These are phyloP conservation scores for Fusarium bactridioides DNA, from an alignment of 2,329 filamentous ascomycete genomes.

Conservation along the genomic window DNA sequence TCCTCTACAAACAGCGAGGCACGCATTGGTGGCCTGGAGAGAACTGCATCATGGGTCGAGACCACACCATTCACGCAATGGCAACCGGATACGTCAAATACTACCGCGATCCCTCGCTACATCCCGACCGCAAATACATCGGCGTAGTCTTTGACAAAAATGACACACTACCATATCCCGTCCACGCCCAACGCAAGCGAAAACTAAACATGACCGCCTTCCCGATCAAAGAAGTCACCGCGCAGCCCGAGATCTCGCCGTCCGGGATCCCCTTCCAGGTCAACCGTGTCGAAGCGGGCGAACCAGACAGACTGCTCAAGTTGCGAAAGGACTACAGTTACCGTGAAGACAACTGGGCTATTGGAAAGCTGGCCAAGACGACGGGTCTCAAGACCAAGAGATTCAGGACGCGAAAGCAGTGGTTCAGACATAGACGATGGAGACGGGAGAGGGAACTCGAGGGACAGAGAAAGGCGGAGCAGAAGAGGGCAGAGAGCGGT, in stretches of 20 bases:
- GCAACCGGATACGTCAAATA: conserved; percentile 93
- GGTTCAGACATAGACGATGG: conserved; percentile 55
- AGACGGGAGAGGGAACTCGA: conserved; percentile 52
- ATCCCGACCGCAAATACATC: conserved; percentile 92
- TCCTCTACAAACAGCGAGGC: conserved; percentile 96
- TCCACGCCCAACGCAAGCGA: conserved; percentile 76
- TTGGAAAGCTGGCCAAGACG: conserved; percentile 62
- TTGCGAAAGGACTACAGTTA: conserved; percentile 65
- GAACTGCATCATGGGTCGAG: conserved; percentile 92
- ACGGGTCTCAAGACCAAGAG: conserved; percentile 59
- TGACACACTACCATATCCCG: conserved; percentile 79
- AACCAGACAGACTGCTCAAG: conserved; percentile 58
- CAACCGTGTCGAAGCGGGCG: conserved; percentile 51
- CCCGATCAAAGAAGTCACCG: conserved; percentile 51
- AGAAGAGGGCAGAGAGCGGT: conserved; percentile 45
- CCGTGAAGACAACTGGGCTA: conserved; percentile 66
- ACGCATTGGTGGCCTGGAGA: conserved; percentile 95
- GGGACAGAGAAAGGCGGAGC: conserved; percentile 51
- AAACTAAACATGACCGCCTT: conserved; percentile 75
- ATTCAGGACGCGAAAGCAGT: conserved; percentile 59
- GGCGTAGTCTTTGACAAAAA: conserved; percentile 87
- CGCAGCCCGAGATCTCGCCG: conserved; percentile 53
- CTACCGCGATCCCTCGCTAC: conserved; percentile 84
- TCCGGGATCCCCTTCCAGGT: conserved; percentile 60
- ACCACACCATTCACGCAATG: conserved; percentile 93